phyloP scores from a whole-genome alignment of 306 rosid species.

The Neltuma alba region DNA sequence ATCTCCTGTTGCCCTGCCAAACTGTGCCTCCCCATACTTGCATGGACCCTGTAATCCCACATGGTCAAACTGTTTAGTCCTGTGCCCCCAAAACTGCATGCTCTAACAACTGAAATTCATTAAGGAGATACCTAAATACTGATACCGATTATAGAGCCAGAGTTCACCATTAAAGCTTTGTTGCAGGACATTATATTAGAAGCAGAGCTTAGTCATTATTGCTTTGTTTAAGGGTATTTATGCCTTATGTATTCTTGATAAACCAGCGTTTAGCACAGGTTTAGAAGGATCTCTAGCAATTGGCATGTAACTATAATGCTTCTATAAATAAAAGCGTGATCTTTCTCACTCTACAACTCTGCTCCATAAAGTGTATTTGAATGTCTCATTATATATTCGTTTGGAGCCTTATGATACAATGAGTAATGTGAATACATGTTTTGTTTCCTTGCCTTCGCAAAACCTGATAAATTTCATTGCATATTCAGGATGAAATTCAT shows the following conservation, averaged over 20 bases:
- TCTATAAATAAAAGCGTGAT: constrained; percentile 9
- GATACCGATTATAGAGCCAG: not conserved
- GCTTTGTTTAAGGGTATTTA: constrained; percentile 18
- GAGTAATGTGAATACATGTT: constrained; percentile 16
- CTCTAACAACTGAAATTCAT: not conserved
- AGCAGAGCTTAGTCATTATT: not conserved
- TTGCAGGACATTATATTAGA: constrained; percentile 12
- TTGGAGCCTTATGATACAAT: not conserved
- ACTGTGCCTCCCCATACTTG: not conserved
- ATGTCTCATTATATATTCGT: constrained; percentile 19
- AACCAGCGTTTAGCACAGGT: not conserved
- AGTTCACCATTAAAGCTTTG: constrained; percentile 5
- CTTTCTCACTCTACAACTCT: not conserved
- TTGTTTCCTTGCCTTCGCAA: constrained; percentile 29
- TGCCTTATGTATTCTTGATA: not conserved
- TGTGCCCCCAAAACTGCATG: not conserved
- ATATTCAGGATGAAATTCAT: constrained; percentile 92
- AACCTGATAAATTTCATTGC: constrained; percentile 33
- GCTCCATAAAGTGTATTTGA: constrained; percentile 13
- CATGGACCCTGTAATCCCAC: not conserved
- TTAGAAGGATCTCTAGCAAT: constrained; percentile 17
- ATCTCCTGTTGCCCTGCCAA: not conserved
- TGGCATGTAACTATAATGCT: constrained; percentile 7
- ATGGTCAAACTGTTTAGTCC: not conserved
- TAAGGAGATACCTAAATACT: constrained; percentile 2